These are phyloP conservation scores for Tylopilus rubrobrunneus DNA, from an alignment of 768 basidiomycete genomes.

Conservation along the genomic window DNA sequence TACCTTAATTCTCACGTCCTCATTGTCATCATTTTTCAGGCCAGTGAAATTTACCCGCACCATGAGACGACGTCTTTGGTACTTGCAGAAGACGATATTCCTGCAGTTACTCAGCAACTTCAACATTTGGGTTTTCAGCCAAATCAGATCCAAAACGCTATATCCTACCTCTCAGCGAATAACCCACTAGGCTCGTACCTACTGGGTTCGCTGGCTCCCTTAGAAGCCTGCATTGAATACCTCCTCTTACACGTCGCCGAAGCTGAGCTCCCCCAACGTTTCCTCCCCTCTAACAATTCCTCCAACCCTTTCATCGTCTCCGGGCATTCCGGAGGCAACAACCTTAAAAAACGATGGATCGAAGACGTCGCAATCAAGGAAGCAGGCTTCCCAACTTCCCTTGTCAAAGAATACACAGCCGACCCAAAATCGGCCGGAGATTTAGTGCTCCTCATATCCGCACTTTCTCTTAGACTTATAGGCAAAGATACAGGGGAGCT, in stretches of 20 bases:
- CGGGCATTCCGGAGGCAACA: conserved; percentile 55
- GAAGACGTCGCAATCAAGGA: conserved; percentile 78
- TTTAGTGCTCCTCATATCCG: conserved; percentile 53
- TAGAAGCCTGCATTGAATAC: conserved; percentile 83
- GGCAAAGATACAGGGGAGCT: conserved; percentile 36
- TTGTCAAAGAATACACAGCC: conserved; percentile 53
- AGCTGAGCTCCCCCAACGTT: conserved; percentile 76
- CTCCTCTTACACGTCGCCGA: conserved; percentile 81
- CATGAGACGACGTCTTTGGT: conserved; percentile 31
- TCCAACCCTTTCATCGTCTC: conserved; percentile 69
- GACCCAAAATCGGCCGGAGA: conserved; percentile 38
- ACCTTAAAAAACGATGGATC: conserved; percentile 73
- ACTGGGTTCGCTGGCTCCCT: conserved; percentile 51
- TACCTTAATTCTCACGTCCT: background rate
- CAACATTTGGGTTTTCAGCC: conserved; percentile 62
- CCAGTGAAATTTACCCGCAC: conserved; percentile 46
- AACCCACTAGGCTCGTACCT: conserved; percentile 62
- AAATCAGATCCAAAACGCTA: conserved; percentile 47
- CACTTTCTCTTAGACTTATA: conserved; percentile 51
- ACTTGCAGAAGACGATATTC: conserved; percentile 41
- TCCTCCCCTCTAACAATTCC: conserved; percentile 60
- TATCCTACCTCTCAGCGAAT: conserved; percentile 53
- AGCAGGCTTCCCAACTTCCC: conserved; percentile 75
- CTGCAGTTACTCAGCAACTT: conserved; percentile 52
- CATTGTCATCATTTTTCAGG: conserved; percentile 33